Conservation (phyloP, 2,329 filamentous ascomycete genomes). For the Curvularia sp. region DNA sequence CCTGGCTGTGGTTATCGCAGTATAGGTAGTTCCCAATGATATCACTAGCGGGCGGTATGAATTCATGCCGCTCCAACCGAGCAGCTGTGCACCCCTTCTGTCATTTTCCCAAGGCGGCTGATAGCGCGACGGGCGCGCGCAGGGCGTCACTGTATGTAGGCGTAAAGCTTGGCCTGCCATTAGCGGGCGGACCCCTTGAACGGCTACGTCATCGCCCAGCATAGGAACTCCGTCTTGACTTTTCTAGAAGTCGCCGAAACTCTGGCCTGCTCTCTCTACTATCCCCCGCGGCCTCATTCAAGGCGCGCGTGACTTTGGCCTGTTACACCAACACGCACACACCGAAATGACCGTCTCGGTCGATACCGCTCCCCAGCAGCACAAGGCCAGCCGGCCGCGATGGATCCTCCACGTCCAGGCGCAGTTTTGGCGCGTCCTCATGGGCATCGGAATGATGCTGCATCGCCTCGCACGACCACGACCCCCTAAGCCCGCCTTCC, state of each 20-base stretch:
- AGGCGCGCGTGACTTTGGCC: constrained; percentile 15
- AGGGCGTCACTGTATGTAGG: constrained; percentile 2
- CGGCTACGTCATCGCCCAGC: constrained; percentile 26
- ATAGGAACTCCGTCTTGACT: constrained; percentile 8
- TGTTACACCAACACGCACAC: constrained; percentile 1
- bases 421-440: constrained; percentile 70
- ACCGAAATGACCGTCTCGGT: constrained; percentile 8
- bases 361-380: constrained; percentile 22
- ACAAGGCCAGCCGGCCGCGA: constrained; percentile 53
- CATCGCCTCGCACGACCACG: constrained; percentile 68
- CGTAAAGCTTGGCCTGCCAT: constrained; percentile 12
- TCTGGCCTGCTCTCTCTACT: constrained; percentile 6
- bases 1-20: constrained; percentile 19
- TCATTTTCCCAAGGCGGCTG: neutral
- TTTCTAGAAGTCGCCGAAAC: constrained; percentile 16
- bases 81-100: neutral
- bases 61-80: constrained; percentile 42
- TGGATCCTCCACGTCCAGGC: constrained; percentile 70
- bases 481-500: constrained; percentile 67
- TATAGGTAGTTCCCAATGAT: constrained; percentile 21
- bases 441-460: constrained; percentile 72
- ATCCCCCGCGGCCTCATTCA: constrained; percentile 9
- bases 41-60: constrained; percentile 35
- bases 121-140: constrained; percentile 8
- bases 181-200: constrained; percentile 5